Evolutionary conservation across 2,329 filamentous ascomycete species (phyloP), one percentile per base, ranked within the genome.

Genomic region (Hortaea sp.): DNA sequence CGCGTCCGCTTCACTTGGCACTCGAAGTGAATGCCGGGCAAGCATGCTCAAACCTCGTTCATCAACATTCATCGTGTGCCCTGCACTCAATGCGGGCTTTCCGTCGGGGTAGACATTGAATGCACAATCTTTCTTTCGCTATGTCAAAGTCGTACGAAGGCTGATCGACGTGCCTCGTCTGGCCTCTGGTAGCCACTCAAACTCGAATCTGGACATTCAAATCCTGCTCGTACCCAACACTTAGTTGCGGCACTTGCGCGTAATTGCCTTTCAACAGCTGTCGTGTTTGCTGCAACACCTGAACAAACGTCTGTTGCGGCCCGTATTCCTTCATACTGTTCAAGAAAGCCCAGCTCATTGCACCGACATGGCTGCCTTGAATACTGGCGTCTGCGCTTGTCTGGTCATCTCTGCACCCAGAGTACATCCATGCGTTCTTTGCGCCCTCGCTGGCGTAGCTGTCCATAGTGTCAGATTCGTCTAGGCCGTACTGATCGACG

Each of bases 351-450:
- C 68, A 73, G 13, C 63, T 69, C 70, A 73, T 72, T 0, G 70
- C 70, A 0, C 70, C 71, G 1, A 66, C 67, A 35, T 64, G 62
- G 35, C 63, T 58, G 0, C 71, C 71, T 9, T 62, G 55, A 35
- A 75, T 75, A 12, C 57, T 63, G 9, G 71, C 70, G 35, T 58
- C 55, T 12, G 72, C 72, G 43, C 63, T 68, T 1, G 72, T 75
- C 57, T 75, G 71, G 41, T 75, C 71, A 54, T 75, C 73, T 42
- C 66, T 62, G 49, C 73, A 76, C 2, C 73, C 73, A 31, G 59
- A 65, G 44, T 73, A 73, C 73, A 76, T 75, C 5, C 67, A 73
- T 1, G 74, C 72, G 49, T 67, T 65, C 54, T 71, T 73, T 31
- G 51, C 47, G 28, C 63, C 59, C 53, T 75, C 71, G 44, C 60